Evolutionary conservation across 2,329 filamentous ascomycete genomes (phyloP).

Genomic region (Botryosphaeria dothidea): DNA sequence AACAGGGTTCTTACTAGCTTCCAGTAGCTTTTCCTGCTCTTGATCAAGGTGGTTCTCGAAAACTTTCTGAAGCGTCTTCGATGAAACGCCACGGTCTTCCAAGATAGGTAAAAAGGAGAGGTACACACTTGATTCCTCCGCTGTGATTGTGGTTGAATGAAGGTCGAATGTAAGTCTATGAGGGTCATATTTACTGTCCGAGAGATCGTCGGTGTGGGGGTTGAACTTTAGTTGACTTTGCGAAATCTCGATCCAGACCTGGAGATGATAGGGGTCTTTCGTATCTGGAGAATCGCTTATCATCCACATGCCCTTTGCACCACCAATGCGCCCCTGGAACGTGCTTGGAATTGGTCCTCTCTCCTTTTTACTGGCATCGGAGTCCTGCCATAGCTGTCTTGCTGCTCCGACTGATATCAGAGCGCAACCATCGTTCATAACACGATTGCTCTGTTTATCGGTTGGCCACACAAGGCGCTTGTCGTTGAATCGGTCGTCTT

Average conservation of each 20-base stretch:
- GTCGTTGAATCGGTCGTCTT: conserved; percentile 41
- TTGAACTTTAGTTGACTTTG: conserved; percentile 70
- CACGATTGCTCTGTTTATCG: conserved; percentile 17
- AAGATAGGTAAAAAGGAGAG: conserved; percentile 70
- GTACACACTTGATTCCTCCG: conserved; percentile 61
- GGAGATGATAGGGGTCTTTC: conserved; percentile 41
- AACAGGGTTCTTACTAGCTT: conserved; percentile 52
- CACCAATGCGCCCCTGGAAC: conserved; percentile 69
- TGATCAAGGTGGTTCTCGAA: conserved; percentile 52
- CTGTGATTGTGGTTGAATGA: conserved; percentile 48
- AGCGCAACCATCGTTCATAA: conserved; percentile 60
- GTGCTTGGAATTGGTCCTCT: conserved; percentile 60
- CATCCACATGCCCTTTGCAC: conserved; percentile 77
- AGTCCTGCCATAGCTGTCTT: conserved; percentile 52
- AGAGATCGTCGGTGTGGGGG: conserved; percentile 36
- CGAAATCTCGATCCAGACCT: conserved; percentile 64
- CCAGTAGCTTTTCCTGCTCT: conserved; percentile 55
- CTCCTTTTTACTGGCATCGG: too few species aligned
- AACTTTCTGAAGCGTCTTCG: conserved; percentile 48
- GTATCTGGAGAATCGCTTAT: conserved; percentile 54
- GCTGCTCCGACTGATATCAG: conserved; percentile 64
- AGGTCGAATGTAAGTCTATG: conserved; percentile 68
- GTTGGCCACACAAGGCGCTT: conserved; percentile 27
- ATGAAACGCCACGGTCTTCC: conserved; percentile 57
- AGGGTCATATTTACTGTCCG: conserved; percentile 43